Base-by-base conservation (phyloP, 208 protist species). In the Acanthamoeba triangularis region DNA sequence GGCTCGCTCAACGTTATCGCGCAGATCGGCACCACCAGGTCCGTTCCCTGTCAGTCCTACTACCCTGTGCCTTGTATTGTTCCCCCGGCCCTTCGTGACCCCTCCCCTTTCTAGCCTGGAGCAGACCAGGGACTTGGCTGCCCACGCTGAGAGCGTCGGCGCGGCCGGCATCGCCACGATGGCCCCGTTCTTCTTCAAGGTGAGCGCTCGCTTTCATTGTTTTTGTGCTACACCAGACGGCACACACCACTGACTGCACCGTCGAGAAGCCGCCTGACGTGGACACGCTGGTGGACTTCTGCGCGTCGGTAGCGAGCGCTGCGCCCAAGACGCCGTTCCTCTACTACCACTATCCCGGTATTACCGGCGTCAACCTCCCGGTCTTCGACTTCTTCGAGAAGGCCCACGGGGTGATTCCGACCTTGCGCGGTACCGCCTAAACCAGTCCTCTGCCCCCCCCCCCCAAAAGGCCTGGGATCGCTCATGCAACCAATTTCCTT, bases 161-260 rank as follows among this genome's bases (percentile, higher is more conserved):
- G 82, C 54, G 6, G 82, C 65, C n/a, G 82, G 82, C 54, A 90
- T 90, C 54, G 82, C 82, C n/a, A 41, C 82, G 8, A 90, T 90
- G 82, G 52, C 82, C 5, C 82, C 82, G 11, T 90, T 65, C 54
- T 90, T 90, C 82, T 65, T 90, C 82, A 90, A 90, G 82, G 54
- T 90, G n/a, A 44, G 69, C 3, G 56, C 11, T 16, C 56, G 2
- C 18, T 23, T 18, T 33, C 18, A 7, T 44, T 76, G 18, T 44
- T 37, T 1, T 14, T 76, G 13, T 33, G 35, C 10, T 10, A 33
- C 10, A n/a, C 11, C 35, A 23, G 6, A 44, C 8, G 6, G 5
- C 30, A 41, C 76, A 23, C 76, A 25, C 52, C 74, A 4, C 44
- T 84, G 41, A 6, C 33, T 14, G 49, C 49, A 11, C 11, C 7